Base-by-base conservation (phyloP, 345 rosid genomes). In the Brassica juncea region DNA sequence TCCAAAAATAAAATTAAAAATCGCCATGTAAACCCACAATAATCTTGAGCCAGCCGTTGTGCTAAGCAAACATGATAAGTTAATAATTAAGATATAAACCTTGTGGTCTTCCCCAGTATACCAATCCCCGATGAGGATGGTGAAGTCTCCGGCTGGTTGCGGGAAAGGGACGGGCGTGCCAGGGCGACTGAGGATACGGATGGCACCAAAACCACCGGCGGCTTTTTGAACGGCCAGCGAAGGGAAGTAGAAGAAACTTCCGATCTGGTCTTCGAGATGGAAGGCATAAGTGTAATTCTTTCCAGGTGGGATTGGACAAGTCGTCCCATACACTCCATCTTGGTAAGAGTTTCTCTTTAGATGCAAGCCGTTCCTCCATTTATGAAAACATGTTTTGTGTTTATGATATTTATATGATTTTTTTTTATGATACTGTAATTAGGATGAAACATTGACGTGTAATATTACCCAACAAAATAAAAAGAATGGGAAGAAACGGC, bases 231-330 rank as follows among this genome's bases (percentile, higher is more conserved):
- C 83, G 34, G 75, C 91, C 15, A 91, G 87, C 35, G 96, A 93
- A 14, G 99, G 99, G 84, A 89, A 95, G 81, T 95, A 95, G 81
- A 69, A 94, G 87, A 85, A 94, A 81, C 91, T 91, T 7, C 98
- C 98, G 5, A 92, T 92, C 69, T 95, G 99, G 52, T 95, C 99
- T 80, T 89, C 91, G 11, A 89, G 85, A 78, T 95, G 97, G 44
- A 95, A 68, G 37, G 70, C 82, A 84, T 95, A 95, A 4, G 97
- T 95, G 85, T 85, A 95, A 83, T 95, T 95, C 78, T 84, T 80
- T 0, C 96, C 96, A 0, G 99, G 97, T 9, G 98, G 98, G 79
- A 93, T 95, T 34, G 98, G 99, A 49, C 99, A 95, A 54, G 94
- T 93, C 25, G 98, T 95, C 32, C 99, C 99, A 42, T 75, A 87